Evolutionary conservation across 805 yeast species (phyloP).

Genomic region (Hanseniaspora pseudoguilliermondii): DNA sequence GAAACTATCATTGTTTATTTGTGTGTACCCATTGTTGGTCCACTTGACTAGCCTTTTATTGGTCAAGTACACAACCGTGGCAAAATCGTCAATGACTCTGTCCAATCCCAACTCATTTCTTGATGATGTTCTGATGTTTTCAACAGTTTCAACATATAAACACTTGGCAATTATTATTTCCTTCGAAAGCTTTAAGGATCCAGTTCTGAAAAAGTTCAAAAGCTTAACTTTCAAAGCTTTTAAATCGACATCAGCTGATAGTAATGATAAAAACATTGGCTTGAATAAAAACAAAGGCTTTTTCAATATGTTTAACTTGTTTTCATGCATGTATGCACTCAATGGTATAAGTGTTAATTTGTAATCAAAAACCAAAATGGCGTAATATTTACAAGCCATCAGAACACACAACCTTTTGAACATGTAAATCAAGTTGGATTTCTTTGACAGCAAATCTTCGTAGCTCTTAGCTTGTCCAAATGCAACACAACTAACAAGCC

Average conservation of each 20-base stretch:
- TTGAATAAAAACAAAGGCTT: neutral
- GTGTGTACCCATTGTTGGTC: neutral
- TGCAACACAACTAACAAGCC: neutral
- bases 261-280: neutral
- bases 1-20: slow-evolving; percentile 1
- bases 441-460: neutral
- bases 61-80: slow-evolving; percentile 2
- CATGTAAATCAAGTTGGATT: neutral
- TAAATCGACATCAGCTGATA: neutral
- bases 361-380: neutral
- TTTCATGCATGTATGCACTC: neutral
- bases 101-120: neutral
- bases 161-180: slow-evolving; percentile 3
- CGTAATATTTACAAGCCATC: slow-evolving; percentile 9
- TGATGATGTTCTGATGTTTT: neutral
- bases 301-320: neutral
- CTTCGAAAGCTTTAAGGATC: too few relatives aligned
- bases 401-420: slow-evolving; percentile 6
- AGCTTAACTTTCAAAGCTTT: neutral
- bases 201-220: neutral
- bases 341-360: slow-evolving; percentile 1
- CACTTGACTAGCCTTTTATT: slow-evolving; percentile 10
- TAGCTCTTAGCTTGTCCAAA: neutral
- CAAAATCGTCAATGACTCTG: neutral
- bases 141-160: neutral